These are phyloP conservation scores for Orbilia quercus DNA, from an alignment of 2,329 filamentous ascomycete species.

Conservation along the genomic window DNA sequence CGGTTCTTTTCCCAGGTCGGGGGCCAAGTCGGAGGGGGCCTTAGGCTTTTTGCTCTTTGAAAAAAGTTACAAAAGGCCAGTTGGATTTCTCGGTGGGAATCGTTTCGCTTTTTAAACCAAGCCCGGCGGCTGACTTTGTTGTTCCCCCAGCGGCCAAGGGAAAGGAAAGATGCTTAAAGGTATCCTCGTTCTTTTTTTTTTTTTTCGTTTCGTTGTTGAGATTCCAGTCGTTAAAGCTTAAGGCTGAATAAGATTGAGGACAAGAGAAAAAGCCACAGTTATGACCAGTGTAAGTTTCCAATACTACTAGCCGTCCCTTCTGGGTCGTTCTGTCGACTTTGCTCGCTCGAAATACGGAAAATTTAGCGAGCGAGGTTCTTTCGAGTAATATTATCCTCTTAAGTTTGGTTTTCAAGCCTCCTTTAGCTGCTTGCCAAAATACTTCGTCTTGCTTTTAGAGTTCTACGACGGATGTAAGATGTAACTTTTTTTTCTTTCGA, in stretches of 20 bases:
- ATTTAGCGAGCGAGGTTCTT: constrained; percentile 40
- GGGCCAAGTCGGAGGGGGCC: constrained; percentile 37
- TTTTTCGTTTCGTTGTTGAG: constrained; percentile 23
- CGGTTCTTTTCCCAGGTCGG: constrained; percentile 20
- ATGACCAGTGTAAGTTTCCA: constrained; percentile 37
- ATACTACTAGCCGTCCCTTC: constrained; percentile 39
- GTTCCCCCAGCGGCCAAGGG: constrained; percentile 29
- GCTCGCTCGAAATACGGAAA: constrained; percentile 31
- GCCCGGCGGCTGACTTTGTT: constrained; percentile 51
- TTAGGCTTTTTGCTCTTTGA: too few relatives aligned
- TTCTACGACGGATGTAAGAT: constrained; percentile 11
- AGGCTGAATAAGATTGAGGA: constrained; percentile 50
- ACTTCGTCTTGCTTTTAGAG: not conserved
- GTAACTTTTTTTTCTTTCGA: not conserved
- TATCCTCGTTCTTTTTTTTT: constrained; percentile 27
- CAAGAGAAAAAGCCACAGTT: constrained; percentile 37
- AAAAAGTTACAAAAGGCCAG: constrained; percentile 28
- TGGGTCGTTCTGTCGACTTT: constrained; percentile 27
- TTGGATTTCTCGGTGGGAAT: constrained; percentile 40
- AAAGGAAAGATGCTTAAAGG: constrained; percentile 30
- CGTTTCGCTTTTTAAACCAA: constrained; percentile 55
- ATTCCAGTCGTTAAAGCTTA: constrained; percentile 44
- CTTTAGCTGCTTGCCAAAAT: not conserved
- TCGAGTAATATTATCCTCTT: constrained; percentile 33
- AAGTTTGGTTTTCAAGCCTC: constrained; percentile 24